Evolutionary conservation across 768 basidiomycete genomes (phyloP), one percentile per base, ranked within the genome.

Genomic region (Exidia glandulosa): DNA sequence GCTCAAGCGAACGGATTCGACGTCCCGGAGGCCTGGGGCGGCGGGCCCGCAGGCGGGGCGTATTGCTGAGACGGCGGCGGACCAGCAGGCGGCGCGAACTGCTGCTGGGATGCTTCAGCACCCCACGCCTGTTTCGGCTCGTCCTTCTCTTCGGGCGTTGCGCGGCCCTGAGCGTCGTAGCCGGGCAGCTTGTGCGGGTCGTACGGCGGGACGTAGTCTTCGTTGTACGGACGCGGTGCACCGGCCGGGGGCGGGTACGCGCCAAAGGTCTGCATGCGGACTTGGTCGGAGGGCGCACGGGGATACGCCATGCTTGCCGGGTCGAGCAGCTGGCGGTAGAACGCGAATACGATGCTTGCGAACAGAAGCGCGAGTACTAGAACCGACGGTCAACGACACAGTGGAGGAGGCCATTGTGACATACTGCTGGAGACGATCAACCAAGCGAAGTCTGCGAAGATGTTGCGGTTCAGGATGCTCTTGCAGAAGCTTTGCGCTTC

Each of bases 241-340:
- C 61, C 61, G 23, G 61, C 32, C 66, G 81, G 79, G 2, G 75
- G 65, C 1, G 83, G 79, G 65, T 74, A 71, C 32, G 66, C 70
- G 50, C 69, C 73, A 52, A 61, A 60, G 12, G 62, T 50, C 31
- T 60, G 52, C 30, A 63, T 57, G 72, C 78, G 37, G 76, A 70
- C 31, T 32, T 63, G 62, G 31, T 61, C 63, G 2, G 59, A 63
- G 12, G 62, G 63, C 12, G 62, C 64, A 37, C 63, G 65, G 2
- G 64, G 61, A 4, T 62, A 62, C 19, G 61, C 68, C 58, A 72
- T 63, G 63, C 81, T 81, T 2, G 79, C 70, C 1, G 90, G 90
- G 69, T 90, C 86, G 33, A 84, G 78, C 1, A 83, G 67, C 71
- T 94, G 90, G 27, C 85, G 84, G 67, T 87, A 84, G 75, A 85